Conservation (phyloP, 306 rosid species). For the Medicago truncatula region MtrunA17r5.0-ANR NC_053043.1:42077001-42077500, state of each 20-base stretch:
- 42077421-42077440: slow-evolving; percentile 77
- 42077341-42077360: slow-evolving; percentile 85
- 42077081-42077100: slow-evolving; percentile 59
- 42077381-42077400: slow-evolving; percentile 90
- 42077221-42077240: slow-evolving; percentile 76
- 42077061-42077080: slow-evolving; percentile 59
- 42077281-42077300: slow-evolving; percentile 91
- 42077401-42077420: slow-evolving; percentile 86
- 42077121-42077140: slow-evolving; percentile 57
- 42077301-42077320: slow-evolving; percentile 76
- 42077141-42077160: slow-evolving; percentile 61
- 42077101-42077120: slow-evolving; percentile 75
- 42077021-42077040: slow-evolving; percentile 73
- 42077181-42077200: slow-evolving; percentile 12
- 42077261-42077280: slow-evolving; percentile 70
- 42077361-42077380: slow-evolving; percentile 71
- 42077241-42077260: slow-evolving; percentile 75
- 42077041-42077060: slow-evolving; percentile 79
- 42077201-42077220: slow-evolving; percentile 81
- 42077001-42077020: slow-evolving; percentile 71
- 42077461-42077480: slow-evolving; percentile 45
- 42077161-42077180: slow-evolving; percentile 50
- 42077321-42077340: slow-evolving; percentile 81
- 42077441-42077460: slow-evolving; percentile 60
- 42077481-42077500: slow-evolving; percentile 24